Percentiles rank a stretch among this genome's conserved stretches.
Conservation (phyloP, 768 basidiomycete genomes). For the Calocybe cyanea region DNA sequence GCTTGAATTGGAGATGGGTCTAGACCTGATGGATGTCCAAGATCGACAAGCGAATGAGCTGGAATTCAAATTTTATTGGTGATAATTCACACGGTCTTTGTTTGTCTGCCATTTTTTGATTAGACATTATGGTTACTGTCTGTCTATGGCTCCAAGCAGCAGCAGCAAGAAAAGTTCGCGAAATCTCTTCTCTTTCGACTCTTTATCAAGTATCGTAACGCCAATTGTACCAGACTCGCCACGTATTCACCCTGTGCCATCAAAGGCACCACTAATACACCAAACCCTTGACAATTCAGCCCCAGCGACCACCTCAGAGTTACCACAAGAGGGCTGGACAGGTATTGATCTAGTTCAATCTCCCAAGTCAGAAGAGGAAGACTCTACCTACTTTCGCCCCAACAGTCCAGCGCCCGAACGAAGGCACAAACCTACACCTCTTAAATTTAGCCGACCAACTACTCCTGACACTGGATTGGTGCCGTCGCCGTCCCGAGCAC, state of each 20-base stretch:
- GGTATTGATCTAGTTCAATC: slow-evolving; percentile 8
- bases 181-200: slow-evolving; percentile 25
- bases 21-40: neutral
- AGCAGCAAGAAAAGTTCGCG: slow-evolving; percentile 15
- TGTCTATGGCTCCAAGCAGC: slow-evolving; percentile 13
- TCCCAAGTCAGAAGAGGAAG: neutral
- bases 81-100: neutral
- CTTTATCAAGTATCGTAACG: slow-evolving; percentile 9
- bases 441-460: slow-evolving; percentile 28
- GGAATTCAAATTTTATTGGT: neutral
- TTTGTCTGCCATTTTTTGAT: neutral
- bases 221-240: slow-evolving; percentile 4
- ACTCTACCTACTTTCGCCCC: neutral
- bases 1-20: neutral
- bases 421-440: slow-evolving; percentile 9
- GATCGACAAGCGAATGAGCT: neutral
- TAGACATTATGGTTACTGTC: neutral
- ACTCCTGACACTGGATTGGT: slow-evolving; percentile 42
- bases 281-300: slow-evolving; percentile 8
- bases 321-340: slow-evolving; percentile 10
- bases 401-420: slow-evolving; percentile 11
- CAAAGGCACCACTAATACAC: slow-evolving; percentile 5
- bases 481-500: slow-evolving; percentile 34
- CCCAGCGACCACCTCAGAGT: neutral
- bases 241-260: slow-evolving; percentile 3